Conservation (phyloP, 176 grass and related monocot genomes). For the Rhynchospora breviuscula region DNA sequence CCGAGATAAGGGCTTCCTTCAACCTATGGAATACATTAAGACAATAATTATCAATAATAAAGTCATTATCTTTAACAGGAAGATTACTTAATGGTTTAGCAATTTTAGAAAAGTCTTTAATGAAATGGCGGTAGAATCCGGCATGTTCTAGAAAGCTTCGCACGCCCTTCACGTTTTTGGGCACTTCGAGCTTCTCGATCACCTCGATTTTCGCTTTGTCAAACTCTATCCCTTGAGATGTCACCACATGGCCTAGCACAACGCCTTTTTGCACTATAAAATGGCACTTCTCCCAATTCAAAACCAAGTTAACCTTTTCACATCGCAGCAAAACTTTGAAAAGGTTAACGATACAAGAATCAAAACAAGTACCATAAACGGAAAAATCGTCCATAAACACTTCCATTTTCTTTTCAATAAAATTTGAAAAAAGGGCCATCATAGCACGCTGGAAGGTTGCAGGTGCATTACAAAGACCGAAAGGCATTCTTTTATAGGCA, state of each 20-base stretch:
- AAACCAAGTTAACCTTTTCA: not conserved
- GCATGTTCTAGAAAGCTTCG: not conserved
- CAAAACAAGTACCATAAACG: not conserved
- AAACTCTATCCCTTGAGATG: not conserved
- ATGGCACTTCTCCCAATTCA: constrained; percentile 14
- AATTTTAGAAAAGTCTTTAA: not conserved
- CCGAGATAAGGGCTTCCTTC: not conserved
- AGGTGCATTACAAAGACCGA: not conserved
- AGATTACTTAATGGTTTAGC: not conserved
- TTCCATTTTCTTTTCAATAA: not conserved
- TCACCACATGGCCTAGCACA: not conserved
- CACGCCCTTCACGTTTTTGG: not conserved
- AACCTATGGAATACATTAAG: not conserved
- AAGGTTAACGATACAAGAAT: not conserved
- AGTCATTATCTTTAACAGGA: not conserved
- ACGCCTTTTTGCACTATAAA: constrained; percentile 13
- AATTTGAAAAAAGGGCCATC: not conserved
- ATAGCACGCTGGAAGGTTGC: constrained; percentile 5
- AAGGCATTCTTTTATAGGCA: not conserved
- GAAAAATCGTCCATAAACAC: not conserved
- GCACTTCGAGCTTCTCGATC: not conserved
- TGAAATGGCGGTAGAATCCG: not conserved
- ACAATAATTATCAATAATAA: not conserved
- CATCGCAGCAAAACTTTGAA: not conserved
- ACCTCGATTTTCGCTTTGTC: not conserved